Conservation (phyloP, 2,329 filamentous ascomycete species). For the Colletotrichum plurivorum region DNA sequence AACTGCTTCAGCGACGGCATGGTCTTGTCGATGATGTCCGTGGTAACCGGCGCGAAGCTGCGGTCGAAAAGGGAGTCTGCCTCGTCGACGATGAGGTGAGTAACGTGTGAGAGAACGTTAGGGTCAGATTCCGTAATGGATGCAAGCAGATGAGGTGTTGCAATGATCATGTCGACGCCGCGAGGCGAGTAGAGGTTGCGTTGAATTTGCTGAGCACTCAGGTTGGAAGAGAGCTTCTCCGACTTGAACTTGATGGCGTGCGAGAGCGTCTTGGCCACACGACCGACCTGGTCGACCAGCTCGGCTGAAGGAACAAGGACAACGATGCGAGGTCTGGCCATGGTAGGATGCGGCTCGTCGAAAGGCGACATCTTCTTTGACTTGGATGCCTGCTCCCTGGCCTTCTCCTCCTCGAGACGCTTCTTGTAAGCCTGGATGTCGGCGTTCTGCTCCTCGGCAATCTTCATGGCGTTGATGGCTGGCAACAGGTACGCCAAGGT, state of each 20-base stretch:
- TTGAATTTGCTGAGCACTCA: conserved; percentile 84
- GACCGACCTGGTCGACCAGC: conserved; percentile 88
- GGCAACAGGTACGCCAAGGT: conserved; percentile 94
- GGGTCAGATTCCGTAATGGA: conserved; percentile 92
- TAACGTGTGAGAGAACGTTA: conserved; percentile 91
- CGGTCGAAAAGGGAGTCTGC: conserved; percentile 96
- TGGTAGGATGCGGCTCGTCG: conserved; percentile 79
- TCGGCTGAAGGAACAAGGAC: conserved; percentile 94
- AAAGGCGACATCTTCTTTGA: conserved; percentile 72
- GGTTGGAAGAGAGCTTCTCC: conserved; percentile 83
- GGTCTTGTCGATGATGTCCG: conserved; percentile 84
- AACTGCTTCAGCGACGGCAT: conserved; percentile 87
- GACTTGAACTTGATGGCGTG: conserved; percentile 91
- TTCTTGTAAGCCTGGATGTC: conserved; percentile 71
- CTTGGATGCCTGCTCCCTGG: conserved; percentile 66
- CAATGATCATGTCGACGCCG: conserved; percentile 88
- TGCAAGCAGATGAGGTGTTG: conserved; percentile 90
- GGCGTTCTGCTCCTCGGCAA: conserved; percentile 74
- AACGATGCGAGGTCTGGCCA: conserved; percentile 84
- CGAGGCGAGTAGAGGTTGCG: conserved; percentile 84
- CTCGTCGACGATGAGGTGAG: conserved; percentile 92
- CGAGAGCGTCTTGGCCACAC: conserved; percentile 84
- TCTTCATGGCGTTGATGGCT: conserved; percentile 86
- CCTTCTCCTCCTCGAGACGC: conserved; percentile 68
- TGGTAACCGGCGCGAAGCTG: conserved; percentile 89